phyloP scores from a whole-genome alignment of 106 monocot species.

The Apostasia shenzhenica region DNA sequence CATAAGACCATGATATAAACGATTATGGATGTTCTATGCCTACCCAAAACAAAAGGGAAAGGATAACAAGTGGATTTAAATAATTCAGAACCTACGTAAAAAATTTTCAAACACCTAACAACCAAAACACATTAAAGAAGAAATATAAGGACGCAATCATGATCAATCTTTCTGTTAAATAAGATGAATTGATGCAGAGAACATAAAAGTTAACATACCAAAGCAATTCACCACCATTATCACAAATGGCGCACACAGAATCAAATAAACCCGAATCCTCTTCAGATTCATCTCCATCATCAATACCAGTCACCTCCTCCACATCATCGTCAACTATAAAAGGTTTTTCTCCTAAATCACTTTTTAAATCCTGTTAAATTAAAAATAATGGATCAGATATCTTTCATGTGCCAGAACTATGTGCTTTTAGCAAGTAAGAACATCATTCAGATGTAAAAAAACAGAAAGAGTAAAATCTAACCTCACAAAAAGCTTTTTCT shows the following conservation, averaged over 20 bases:
- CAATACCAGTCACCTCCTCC: not conserved
- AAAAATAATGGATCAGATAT: not conserved
- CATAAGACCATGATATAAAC: too few species aligned
- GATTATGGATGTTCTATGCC: too few species aligned
- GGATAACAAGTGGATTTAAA: too few species aligned
- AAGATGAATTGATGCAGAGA: not conserved
- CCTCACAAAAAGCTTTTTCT: constrained; percentile 1
- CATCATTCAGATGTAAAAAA: not conserved
- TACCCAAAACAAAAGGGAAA: too few species aligned
- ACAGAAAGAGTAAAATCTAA: not conserved
- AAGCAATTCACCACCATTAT: constrained; percentile 6
- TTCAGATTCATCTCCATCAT: constrained; percentile 11
- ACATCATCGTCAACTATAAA: constrained; percentile 7
- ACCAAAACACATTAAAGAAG: too few species aligned
- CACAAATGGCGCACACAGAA: constrained; percentile 10
- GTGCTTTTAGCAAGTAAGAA: not conserved
- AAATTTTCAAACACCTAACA: too few species aligned
- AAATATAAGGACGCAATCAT: too few species aligned
- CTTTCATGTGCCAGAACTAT: too few species aligned
- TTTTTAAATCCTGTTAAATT: constrained; percentile 3
- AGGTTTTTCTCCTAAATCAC: constrained; percentile 4
- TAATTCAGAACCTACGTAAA: too few species aligned
- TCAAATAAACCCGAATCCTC: constrained; percentile 12
- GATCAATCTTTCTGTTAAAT: too few species aligned
- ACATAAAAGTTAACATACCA: constrained; percentile 3